Base-by-base conservation (phyloP, 306 rosid genomes). In the Pterocarpus macrocarpus region DNA sequence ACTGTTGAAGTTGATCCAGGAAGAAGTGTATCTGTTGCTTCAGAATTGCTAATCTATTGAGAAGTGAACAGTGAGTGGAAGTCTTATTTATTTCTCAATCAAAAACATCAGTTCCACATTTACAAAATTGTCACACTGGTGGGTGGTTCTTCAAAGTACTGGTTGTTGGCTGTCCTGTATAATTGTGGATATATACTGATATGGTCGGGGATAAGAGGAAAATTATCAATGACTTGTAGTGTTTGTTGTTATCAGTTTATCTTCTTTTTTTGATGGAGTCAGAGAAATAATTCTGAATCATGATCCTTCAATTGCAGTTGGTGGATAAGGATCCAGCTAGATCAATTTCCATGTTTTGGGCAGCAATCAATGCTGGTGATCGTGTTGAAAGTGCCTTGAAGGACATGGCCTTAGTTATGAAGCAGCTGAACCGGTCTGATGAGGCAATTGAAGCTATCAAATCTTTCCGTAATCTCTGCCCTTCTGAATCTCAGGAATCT, bases 351-450 rank as follows among this genome's bases (percentile, higher is more conserved):
- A 74, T 93, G 78, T 93, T 95, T 76, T 95, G 99, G 99, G 90
- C 94, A 7, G 92, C 98, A 28, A 95, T 95, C 78, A 95, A 95
- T 81, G 90, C 94, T 0, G 97, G 99, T 22, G 99, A 95, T 82
- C 86, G 97, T 66, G 98, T 95, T 13, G 99, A 93, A 63, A 93
- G 97, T 82, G 99, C 99, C 13, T 80, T 93, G 90, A 95, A 93
- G 74, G 99, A 95, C 80, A 95, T 95, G 99, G 97, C 99, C 2
- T 69, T 95, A 64, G 98, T 93, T 52, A 91, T 95, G 99, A 93
- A 95, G 77, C 98, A 95, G 75, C 5, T 93, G 85, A 77, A 90
- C 82, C 91, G 98, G 35, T 86, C 99, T 2, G 98, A 93, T 15
- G 97, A 95, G 74, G 99, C 97, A 5, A 90, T 95, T 43, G 99